Evolutionary conservation across 768 basidiomycete species (phyloP).

Genomic region (Mycena amicta): DNA sequence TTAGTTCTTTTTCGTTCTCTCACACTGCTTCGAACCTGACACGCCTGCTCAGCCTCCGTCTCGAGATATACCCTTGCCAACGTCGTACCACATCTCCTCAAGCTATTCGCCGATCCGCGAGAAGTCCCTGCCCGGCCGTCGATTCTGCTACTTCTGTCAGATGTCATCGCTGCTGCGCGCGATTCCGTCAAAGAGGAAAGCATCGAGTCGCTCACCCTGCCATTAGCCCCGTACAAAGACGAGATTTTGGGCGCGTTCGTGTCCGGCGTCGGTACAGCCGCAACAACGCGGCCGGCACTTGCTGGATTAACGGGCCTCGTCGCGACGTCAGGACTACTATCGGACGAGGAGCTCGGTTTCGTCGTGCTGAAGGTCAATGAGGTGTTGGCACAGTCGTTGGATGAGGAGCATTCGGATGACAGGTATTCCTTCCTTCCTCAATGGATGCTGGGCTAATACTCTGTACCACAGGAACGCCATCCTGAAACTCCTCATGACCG

Average conservation of each 20-base stretch:
- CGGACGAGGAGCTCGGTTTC: slow-evolving; percentile 75
- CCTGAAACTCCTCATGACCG: slow-evolving; percentile 62
- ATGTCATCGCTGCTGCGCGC: slow-evolving; percentile 58
- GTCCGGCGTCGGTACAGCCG: slow-evolving; percentile 54
- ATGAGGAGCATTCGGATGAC: slow-evolving; percentile 53
- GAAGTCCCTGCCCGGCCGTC: slow-evolving; percentile 69
- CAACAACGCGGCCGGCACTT: slow-evolving; percentile 62
- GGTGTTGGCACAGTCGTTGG: slow-evolving; percentile 54
- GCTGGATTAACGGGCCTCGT: slow-evolving; percentile 67
- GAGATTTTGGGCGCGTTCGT: slow-evolving; percentile 67
- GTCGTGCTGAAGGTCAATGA: slow-evolving; percentile 78
- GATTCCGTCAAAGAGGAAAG: slow-evolving; percentile 33
- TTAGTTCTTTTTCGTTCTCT: slow-evolving; percentile 42
- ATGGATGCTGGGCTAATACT: not conserved
- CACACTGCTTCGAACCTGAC: not conserved
- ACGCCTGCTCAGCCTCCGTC: slow-evolving; percentile 56
- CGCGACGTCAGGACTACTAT: slow-evolving; percentile 63
- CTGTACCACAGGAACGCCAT: slow-evolving; percentile 50
- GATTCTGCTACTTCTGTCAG: slow-evolving; percentile 66
- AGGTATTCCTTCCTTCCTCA: slow-evolving; percentile 39
- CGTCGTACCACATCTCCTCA: slow-evolving; percentile 74
- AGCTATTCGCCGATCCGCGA: slow-evolving; percentile 71
- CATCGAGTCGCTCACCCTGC: slow-evolving; percentile 41
- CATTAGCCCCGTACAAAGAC: slow-evolving; percentile 63
- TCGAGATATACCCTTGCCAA: slow-evolving; percentile 68